phyloP scores from a whole-genome alignment of 192 early-diverging fungal species.

The Umbelopsis ramanniana region DNA sequence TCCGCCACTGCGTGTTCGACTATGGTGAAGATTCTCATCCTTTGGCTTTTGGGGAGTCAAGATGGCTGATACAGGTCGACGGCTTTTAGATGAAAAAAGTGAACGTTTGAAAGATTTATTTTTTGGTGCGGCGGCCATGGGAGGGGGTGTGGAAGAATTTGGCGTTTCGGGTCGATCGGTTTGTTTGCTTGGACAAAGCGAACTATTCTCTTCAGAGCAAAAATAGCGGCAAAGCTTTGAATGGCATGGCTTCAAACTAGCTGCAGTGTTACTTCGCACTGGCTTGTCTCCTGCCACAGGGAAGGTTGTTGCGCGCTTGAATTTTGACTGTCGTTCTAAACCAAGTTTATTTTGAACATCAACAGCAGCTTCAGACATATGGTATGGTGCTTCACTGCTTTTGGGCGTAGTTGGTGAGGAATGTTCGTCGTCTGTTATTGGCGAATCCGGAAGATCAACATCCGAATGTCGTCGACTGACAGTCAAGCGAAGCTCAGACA shows the following conservation, averaged over 20 bases:
- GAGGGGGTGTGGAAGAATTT: not conserved
- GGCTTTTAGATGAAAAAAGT: not conserved
- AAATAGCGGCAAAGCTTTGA: constrained; percentile 16
- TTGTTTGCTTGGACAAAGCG: constrained; percentile 22
- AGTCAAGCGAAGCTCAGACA: constrained; percentile 17
- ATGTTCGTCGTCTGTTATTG: constrained; percentile 13
- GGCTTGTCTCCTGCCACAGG: not conserved
- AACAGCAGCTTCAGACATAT: not conserved
- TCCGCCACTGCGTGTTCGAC: not conserved
- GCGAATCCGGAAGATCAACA: not conserved
- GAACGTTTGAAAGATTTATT: constrained; percentile 8
- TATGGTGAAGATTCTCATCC: not conserved
- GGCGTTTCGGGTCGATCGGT: not conserved
- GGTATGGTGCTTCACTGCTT: not conserved
- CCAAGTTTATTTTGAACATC: no score
- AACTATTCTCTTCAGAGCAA: constrained; percentile 20
- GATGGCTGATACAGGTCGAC: constrained; percentile 10
- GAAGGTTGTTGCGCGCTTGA: not conserved
- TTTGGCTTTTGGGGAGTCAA: not conserved
- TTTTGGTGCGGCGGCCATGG: not conserved
- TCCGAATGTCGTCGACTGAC: constrained; percentile 21
- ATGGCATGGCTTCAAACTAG: not conserved
- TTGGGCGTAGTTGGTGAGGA: constrained; percentile 1
- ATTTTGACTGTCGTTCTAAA: not conserved
- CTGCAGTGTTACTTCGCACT: not conserved